These are phyloP conservation scores for Hypholoma fasciculare DNA, from an alignment of 768 basidiomycete genomes.

Conservation along the genomic window DNA sequence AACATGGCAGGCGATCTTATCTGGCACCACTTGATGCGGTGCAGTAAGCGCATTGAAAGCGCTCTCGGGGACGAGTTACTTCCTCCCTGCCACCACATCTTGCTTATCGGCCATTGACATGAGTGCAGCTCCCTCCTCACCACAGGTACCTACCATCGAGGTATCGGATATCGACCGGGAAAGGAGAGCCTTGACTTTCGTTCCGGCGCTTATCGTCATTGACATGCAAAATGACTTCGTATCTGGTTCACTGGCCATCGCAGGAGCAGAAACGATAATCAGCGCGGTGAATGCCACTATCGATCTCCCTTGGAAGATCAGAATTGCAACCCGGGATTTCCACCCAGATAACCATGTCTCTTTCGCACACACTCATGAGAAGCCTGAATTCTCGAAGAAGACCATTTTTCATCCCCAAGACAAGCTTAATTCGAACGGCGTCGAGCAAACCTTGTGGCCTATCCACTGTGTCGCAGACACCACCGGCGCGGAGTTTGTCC, in stretches of 20 bases:
- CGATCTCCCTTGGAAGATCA: constrained; percentile 48
- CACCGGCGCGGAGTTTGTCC: constrained; percentile 61
- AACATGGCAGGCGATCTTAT: too few species aligned
- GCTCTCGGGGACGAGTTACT: too few species aligned
- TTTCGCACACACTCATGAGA: constrained; percentile 53
- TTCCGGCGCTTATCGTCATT: constrained; percentile 64
- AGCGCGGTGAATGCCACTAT: constrained; percentile 59
- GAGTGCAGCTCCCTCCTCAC: constrained; percentile 3
- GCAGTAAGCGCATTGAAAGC: too few species aligned
- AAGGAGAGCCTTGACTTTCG: constrained; percentile 16
- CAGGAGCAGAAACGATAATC: constrained; percentile 58
- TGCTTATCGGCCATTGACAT: constrained; percentile 1
- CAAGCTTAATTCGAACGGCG: constrained; percentile 25
- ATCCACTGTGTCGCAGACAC: constrained; percentile 71
- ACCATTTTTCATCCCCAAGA: constrained; percentile 41
- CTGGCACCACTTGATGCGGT: too few species aligned
- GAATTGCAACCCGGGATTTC: constrained; percentile 57
- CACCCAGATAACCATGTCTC: constrained; percentile 69
- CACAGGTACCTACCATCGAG: neutral
- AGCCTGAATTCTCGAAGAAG: constrained; percentile 38
- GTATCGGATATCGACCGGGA: neutral
- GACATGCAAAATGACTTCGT: constrained; percentile 90
- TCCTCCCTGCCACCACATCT: too few species aligned
- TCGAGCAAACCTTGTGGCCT: constrained; percentile 73
- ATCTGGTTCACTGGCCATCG: constrained; percentile 69